Evolutionary conservation across 2,329 filamentous ascomycete genomes (phyloP), one percentile per base, ranked within the genome.

Genomic region (Keithomyces neogunnii): DNA sequence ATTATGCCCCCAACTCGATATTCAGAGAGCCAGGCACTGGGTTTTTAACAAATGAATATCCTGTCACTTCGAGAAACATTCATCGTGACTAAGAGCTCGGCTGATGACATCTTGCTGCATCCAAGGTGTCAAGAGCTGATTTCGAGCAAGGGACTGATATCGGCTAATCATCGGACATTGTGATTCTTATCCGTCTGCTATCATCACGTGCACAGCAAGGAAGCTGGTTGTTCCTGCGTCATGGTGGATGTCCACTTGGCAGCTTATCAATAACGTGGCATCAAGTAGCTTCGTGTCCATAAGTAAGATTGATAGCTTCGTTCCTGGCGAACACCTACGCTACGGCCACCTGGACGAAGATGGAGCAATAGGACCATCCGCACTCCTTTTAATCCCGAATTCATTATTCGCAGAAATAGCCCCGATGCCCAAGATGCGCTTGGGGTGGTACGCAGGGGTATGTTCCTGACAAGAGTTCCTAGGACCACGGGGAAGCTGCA

Each of bases 371-470:
- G 31, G 48, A 46, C 28, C 36, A 39, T 29, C 13, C 48, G 19
- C 32, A 35, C 19, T n/a, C 26, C 2, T 49, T 50, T 51, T 38
- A 48, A 29, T 33, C 32, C n/a, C 33, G 28, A 10, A 40, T 26
- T 8, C 40, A 10, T 13, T 45, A 30, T 31, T 8, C 10, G 11
- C 28, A 30, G 30, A 36, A 29, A 48, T 26, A 40, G 19, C 49
- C 48, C 59, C 53, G 51, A 66, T 68, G 65, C 59, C 65, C 63
- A 77, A 68, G 62, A 81, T 82, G 79, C 76, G 79, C 64, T 66
- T 82, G 59, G 71, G 72, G 57, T 81, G 77, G 77, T 82, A 82
- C 63, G 76, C 78, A 62, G 77, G 77, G 73, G 78, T 81, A 76
- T 66, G 78, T 70, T 46, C 36, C 19, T 19, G 47, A 19, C 42